Evolutionary conservation across 768 basidiomycete genomes (phyloP).

Genomic region (Psilocybe cubensis): DNA sequence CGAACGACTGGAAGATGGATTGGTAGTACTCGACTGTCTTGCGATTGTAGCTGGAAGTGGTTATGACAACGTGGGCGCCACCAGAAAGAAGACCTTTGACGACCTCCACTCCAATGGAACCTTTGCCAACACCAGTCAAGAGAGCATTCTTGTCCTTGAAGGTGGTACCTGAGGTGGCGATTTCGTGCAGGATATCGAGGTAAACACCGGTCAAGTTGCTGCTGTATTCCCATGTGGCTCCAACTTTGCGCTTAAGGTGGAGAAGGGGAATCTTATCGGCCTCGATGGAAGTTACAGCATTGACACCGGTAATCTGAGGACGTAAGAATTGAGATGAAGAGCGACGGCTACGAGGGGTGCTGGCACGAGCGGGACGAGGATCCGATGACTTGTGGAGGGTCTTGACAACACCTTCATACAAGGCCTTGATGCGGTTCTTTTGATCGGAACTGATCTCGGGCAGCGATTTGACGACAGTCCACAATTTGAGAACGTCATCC

Average conservation of each 20-base stretch:
- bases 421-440: slow-evolving; percentile 91
- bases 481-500: slow-evolving; percentile 94
- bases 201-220: slow-evolving; percentile 96
- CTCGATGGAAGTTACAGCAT: slow-evolving; percentile 73
- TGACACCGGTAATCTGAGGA: slow-evolving; percentile 77
- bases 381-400: slow-evolving; percentile 85
- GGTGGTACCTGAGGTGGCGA: slow-evolving; percentile 96
- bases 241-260: slow-evolving; percentile 96
- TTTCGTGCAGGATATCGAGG: slow-evolving; percentile 96
- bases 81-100: slow-evolving; percentile 96
- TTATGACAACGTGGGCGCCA: slow-evolving; percentile 95
- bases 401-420: slow-evolving; percentile 96
- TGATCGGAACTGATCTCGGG: slow-evolving; percentile 97
- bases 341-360: slow-evolving; percentile 69
- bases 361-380: slow-evolving; percentile 49
- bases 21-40: slow-evolving; percentile 98
- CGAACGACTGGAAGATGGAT: slow-evolving; percentile 93
- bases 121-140: slow-evolving; percentile 96
- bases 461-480: slow-evolving; percentile 96
- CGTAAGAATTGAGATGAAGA: slow-evolving; percentile 98
- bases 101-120: slow-evolving; percentile 97
- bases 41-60: slow-evolving; percentile 96
- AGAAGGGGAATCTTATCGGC: slow-evolving; percentile 93
- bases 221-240: slow-evolving; percentile 94
- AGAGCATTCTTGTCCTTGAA: slow-evolving; percentile 99